A percentile compares a stretch with the other conserved stretches of the same genome.
Conservation (phyloP, 2,329 filamentous ascomycete species). For the Thielaviopsis cerberus region DNA sequence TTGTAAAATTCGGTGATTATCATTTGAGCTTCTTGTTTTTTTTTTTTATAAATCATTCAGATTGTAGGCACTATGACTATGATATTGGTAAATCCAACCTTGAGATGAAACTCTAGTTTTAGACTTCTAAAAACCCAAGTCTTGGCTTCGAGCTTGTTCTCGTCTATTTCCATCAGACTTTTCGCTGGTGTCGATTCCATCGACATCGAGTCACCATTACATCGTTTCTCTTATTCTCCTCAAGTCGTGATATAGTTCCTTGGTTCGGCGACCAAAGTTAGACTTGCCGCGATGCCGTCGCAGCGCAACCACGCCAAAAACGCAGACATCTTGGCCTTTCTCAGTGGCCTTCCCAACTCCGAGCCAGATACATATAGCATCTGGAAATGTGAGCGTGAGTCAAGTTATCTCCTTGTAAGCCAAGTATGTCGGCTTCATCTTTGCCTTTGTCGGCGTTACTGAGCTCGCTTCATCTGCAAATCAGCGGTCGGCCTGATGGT, state of each 20-base stretch:
- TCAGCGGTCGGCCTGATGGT: not conserved
- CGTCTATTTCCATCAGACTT: not conserved
- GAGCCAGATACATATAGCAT: not conserved
- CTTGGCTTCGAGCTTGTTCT: too few species aligned
- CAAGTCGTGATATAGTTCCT: too few species aligned
- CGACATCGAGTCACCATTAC: too few species aligned
- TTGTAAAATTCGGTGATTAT: too few species aligned
- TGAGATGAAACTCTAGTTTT: not conserved
- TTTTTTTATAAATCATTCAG: too few species aligned
- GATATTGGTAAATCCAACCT: not conserved
- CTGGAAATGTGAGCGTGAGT: not conserved
- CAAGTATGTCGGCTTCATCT: too few species aligned
- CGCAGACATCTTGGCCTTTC: not conserved
- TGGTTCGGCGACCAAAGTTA: too few species aligned
- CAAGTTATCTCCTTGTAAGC: not conserved
- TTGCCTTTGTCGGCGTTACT: not conserved
- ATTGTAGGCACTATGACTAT: too few species aligned
- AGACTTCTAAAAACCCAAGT: not conserved
- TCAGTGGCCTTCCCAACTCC: not conserved
- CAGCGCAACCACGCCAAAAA: not conserved
- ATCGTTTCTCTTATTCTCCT: too few species aligned
- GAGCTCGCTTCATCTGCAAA: not conserved
- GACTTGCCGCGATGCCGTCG: not conserved
- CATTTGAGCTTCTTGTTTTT: too few species aligned
- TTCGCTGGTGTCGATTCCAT: too few species aligned